Percentiles rank a stretch among this genome's conserved stretches.
Evolutionary conservation across 148 eudicot species (phyloP).

Genomic region (Camellia japonica): DNA sequence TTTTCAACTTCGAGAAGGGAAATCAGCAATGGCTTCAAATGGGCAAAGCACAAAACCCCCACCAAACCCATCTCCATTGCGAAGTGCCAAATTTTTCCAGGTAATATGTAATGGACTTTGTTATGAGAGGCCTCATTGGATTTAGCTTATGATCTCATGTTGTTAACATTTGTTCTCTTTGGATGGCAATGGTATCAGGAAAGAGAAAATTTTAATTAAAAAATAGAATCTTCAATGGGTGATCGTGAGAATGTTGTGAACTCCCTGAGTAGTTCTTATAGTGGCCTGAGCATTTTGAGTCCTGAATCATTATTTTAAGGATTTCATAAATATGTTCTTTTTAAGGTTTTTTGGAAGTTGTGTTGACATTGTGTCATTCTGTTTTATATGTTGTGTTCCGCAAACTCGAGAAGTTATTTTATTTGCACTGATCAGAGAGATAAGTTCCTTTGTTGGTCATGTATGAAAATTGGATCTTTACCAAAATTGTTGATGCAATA

Average conservation of each 20-base stretch:
- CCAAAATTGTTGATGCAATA: neutral
- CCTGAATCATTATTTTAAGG: neutral
- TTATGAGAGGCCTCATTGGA: neutral
- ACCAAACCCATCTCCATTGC: conserved; percentile 24
- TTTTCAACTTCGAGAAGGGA: conserved; percentile 15
- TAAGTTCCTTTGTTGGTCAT: neutral
- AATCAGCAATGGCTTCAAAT: conserved; percentile 27
- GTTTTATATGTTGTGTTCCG: too few relatives aligned
- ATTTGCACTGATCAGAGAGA: neutral
- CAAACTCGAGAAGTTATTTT: too few relatives aligned
- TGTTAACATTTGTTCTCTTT: neutral
- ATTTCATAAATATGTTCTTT: neutral
- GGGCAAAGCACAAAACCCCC: conserved; percentile 23
- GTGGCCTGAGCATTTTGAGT: neutral
- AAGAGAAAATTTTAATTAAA: neutral
- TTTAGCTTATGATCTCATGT: neutral
- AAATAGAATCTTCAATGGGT: neutral
- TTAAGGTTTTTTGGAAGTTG: neutral
- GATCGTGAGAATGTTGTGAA: neutral
- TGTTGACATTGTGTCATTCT: neutral
- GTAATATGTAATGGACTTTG: neutral
- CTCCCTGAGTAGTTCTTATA: neutral
- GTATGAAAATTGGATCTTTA: neutral
- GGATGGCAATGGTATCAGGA: neutral
- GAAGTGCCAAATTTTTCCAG: conserved; percentile 28